Percentiles rank a stretch among this genome's conserved stretches.
phyloP scores from a whole-genome alignment of 495 filamentous ascomycete genomes.

The Daldinia decipiens region DNA sequence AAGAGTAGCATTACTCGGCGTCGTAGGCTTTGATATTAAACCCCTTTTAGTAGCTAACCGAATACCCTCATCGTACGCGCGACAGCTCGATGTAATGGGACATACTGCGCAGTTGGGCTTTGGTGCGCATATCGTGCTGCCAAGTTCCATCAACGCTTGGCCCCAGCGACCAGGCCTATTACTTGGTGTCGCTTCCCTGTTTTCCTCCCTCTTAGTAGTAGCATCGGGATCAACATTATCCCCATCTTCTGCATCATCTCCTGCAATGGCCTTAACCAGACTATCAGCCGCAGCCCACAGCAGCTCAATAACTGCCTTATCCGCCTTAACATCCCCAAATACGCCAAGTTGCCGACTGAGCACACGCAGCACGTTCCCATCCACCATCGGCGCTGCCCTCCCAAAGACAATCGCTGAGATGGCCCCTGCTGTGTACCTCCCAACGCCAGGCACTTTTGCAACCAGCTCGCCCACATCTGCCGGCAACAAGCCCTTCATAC shows the following conservation, averaged over 20 bases:
- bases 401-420: slow-evolving; percentile 60
- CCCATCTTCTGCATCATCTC: slow-evolving; percentile 29
- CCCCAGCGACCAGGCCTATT: slow-evolving; percentile 58
- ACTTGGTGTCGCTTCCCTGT: slow-evolving; percentile 29
- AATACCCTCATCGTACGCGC: slow-evolving; percentile 54
- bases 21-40: slow-evolving; percentile 14
- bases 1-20: neutral
- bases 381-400: slow-evolving; percentile 55
- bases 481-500: slow-evolving; percentile 49
- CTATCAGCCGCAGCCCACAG: slow-evolving; percentile 57
- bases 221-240: neutral
- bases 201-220: neutral
- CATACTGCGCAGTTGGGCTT: slow-evolving; percentile 56
- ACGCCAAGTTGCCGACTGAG: slow-evolving; percentile 57
- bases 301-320: slow-evolving; percentile 50
- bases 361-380: slow-evolving; percentile 61
- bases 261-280: slow-evolving; percentile 52
- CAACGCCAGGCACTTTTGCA: slow-evolving; percentile 54
- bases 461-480: slow-evolving; percentile 45
- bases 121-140: slow-evolving; percentile 59
- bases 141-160: slow-evolving; percentile 61
- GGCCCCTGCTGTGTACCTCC: slow-evolving; percentile 60
- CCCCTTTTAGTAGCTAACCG: slow-evolving; percentile 41
- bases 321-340: slow-evolving; percentile 53
- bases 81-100: slow-evolving; percentile 55